phyloP scores from a whole-genome alignment of 805 yeast genomes.

The Candida boleticola region DNA sequence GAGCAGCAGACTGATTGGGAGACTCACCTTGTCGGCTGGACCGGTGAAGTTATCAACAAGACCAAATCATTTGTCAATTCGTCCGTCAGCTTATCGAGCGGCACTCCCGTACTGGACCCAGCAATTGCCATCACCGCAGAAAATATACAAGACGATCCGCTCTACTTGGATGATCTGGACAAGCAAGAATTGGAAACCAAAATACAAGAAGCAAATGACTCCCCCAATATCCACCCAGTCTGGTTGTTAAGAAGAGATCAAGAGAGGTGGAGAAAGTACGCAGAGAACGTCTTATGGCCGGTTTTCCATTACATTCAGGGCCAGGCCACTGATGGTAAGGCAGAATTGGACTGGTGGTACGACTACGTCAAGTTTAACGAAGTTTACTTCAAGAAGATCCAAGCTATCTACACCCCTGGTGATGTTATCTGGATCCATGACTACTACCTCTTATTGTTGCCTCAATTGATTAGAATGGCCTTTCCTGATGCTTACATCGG shows the following conservation, averaged over 20 bases:
- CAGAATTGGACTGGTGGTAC: slow-evolving; percentile 73
- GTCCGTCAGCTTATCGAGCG: not conserved
- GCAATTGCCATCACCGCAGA: slow-evolving; percentile 14
- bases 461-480: slow-evolving; percentile 78
- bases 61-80: slow-evolving; percentile 9
- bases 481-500: slow-evolving; percentile 74
- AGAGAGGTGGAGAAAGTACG: slow-evolving; percentile 81
- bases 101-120: not conserved
- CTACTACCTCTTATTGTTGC: slow-evolving; percentile 76
- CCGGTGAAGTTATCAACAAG: slow-evolving; percentile 71
- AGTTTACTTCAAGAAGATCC: slow-evolving; percentile 78
- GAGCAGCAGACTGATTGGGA: slow-evolving; percentile 76
- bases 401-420: slow-evolving; percentile 75
- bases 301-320: slow-evolving; percentile 89
- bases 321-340: slow-evolving; percentile 64
- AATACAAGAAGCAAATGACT: slow-evolving; percentile 44
- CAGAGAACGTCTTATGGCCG: slow-evolving; percentile 92
- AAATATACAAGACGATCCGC: slow-evolving; percentile 56
- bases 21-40: slow-evolving; percentile 88
- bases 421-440: slow-evolving; percentile 93
- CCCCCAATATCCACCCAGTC: slow-evolving; percentile 72
- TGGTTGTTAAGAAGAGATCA: slow-evolving; percentile 84
- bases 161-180: slow-evolving; percentile 56
- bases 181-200: slow-evolving; percentile 48
- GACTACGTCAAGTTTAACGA: slow-evolving; percentile 90